These are phyloP conservation scores for Colletotrichum sp. DNA, from an alignment of 2,329 filamentous ascomycete genomes.

Conservation along the genomic window DNA sequence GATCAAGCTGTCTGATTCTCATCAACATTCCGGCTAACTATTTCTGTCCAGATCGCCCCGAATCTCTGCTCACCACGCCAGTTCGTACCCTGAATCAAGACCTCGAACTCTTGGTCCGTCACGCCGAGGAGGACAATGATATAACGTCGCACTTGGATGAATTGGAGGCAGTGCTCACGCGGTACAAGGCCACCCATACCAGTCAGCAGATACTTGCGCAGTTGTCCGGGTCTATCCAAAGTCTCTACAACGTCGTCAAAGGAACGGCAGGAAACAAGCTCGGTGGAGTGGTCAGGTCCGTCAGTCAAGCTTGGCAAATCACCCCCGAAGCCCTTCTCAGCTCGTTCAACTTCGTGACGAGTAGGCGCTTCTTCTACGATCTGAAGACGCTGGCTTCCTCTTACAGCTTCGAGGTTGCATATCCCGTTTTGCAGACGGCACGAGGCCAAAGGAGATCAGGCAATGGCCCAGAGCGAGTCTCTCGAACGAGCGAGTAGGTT, in stretches of 20 bases:
- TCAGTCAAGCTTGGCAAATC: background rate
- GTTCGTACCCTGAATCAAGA: background rate
- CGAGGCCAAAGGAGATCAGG: too few species aligned
- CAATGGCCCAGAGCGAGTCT: too few species aligned
- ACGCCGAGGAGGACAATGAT: background rate
- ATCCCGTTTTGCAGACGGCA: too few species aligned
- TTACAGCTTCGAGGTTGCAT: background rate
- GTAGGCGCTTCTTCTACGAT: background rate
- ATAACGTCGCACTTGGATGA: background rate
- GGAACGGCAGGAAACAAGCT: background rate
- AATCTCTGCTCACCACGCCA: background rate
- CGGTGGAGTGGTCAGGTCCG: background rate
- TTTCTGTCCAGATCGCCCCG: background rate
- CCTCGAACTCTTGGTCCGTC: background rate
- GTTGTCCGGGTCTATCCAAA: background rate
- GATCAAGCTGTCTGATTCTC: background rate
- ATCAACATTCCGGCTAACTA: background rate
- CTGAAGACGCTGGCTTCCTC: background rate
- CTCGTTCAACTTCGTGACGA: background rate
- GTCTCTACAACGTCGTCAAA: background rate
- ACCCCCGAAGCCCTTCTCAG: background rate
- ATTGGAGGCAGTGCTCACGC: background rate
- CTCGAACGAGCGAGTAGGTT: too few species aligned
- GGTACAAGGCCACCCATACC: background rate
- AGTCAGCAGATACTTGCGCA: background rate